phyloP scores from a whole-genome alignment of 441 rosid species.

The Corymbia citriodora region DNA sequence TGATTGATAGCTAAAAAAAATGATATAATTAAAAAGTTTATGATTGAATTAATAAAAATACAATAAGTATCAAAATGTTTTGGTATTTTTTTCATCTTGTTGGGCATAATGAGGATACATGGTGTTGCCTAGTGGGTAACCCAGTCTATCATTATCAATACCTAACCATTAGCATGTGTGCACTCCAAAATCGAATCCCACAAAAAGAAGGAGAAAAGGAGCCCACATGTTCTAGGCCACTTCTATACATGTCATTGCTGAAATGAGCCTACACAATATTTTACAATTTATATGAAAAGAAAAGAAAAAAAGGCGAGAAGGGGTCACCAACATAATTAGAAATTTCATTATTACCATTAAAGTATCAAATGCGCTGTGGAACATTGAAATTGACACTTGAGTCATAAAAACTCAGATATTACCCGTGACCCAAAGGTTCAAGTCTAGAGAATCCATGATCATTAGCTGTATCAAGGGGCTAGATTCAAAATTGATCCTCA shows the following conservation, averaged over 20 bases:
- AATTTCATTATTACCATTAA: neutral
- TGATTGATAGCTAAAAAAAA: too few relatives aligned
- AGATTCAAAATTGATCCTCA: neutral
- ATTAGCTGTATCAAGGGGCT: fast-evolving
- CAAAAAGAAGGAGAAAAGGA: fast-evolving
- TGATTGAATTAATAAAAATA: fast-evolving
- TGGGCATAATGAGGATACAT: neutral
- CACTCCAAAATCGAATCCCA: neutral
- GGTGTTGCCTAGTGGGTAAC: neutral
- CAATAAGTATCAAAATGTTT: too few relatives aligned
- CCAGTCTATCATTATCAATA: neutral
- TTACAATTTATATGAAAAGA: too few relatives aligned
- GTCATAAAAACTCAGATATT: neutral
- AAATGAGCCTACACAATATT: neutral
- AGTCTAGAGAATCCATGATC: neutral
- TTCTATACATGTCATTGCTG: neutral
- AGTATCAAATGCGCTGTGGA: too few relatives aligned
- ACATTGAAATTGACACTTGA: neutral
- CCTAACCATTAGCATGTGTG: neutral
- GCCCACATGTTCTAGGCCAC: neutral
- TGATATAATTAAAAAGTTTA: too few relatives aligned
- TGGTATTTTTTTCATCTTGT: too few relatives aligned
- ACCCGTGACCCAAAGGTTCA: too few relatives aligned
- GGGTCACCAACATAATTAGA: neutral
- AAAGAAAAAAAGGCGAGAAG: too few relatives aligned